Conservation (phyloP, 352 stramenopile species). For the Pythium vanterpoolii region DNA sequence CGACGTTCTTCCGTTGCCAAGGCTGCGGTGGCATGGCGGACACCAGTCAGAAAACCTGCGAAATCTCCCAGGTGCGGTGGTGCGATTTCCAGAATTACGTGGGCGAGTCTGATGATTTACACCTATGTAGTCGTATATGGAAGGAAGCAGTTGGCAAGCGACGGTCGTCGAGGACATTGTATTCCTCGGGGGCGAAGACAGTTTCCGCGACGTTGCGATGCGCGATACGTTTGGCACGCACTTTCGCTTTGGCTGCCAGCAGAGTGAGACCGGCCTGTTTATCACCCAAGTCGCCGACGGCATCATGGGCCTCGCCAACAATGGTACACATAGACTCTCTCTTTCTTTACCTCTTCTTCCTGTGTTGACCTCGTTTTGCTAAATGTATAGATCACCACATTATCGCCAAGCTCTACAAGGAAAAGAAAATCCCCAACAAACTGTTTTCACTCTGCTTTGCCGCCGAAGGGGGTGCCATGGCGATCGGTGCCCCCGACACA, state of each 20-base stretch:
- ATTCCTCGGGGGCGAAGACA: constrained; percentile 62
- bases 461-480: constrained; percentile 62
- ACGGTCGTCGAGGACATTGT: constrained; percentile 80
- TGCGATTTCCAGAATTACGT: no score
- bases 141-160: constrained; percentile 83
- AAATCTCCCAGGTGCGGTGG: constrained; percentile 55
- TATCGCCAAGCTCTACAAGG: constrained; percentile 64
- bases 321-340: constrained; percentile 18
- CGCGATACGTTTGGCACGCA: constrained; percentile 63
- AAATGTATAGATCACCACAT: constrained; percentile 51
- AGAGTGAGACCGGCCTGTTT: constrained; percentile 68
- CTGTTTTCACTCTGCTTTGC: constrained; percentile 81
- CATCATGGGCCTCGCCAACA: constrained; percentile 83
- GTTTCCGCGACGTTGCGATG: constrained; percentile 42
- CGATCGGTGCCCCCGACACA: constrained; percentile 51
- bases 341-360: neutral
- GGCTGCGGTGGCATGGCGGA: constrained; percentile 30
- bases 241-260: constrained; percentile 84
- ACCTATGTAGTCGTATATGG: constrained; percentile 85
- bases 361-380: neutral
- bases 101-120: no score
- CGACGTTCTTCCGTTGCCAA: constrained; percentile 56
- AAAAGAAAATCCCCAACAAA: constrained; percentile 81
- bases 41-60: constrained; percentile 43
- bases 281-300: constrained; percentile 79